Evolutionary conservation across 139 green algal species (phyloP).

Genomic region (Eudorina sp.): DNA sequence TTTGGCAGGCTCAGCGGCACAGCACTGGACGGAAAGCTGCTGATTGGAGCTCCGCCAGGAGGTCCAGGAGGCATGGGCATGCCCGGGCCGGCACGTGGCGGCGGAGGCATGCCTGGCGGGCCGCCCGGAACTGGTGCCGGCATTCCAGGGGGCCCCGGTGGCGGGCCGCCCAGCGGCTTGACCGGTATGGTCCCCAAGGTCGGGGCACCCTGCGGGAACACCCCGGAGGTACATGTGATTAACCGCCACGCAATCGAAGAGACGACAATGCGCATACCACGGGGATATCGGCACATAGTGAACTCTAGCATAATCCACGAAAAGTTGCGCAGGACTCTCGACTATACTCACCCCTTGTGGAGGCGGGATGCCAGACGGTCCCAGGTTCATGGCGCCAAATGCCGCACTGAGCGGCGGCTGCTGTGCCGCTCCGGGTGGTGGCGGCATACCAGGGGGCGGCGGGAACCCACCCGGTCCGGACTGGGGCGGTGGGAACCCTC

Average conservation of each 20-base stretch:
- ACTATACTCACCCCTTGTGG: constrained; percentile 24
- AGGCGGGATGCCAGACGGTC: background rate
- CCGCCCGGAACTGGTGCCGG: background rate
- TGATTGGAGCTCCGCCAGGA: background rate
- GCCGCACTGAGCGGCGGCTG: background rate
- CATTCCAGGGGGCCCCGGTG: background rate
- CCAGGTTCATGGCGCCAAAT: constrained; percentile 37
- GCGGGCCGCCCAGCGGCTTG: background rate
- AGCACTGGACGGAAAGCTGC: constrained; percentile 23
- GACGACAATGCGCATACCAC: too few species aligned
- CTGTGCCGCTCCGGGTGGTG: background rate
- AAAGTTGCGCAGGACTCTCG: background rate
- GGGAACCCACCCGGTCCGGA: background rate
- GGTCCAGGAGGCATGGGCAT: background rate
- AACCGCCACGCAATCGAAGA: too few species aligned
- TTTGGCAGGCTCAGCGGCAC: constrained; percentile 29
- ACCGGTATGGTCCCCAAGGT: background rate
- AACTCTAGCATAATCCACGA: too few species aligned
- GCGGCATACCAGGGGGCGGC: background rate
- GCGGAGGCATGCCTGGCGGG: constrained; percentile 17
- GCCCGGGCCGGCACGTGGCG: background rate
- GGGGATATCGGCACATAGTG: too few species aligned
- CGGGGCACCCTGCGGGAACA: background rate
- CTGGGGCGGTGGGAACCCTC: background rate
- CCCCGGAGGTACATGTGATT: too few species aligned